Evolutionary conservation across 1,284 basidiomycete species (phyloP).

Genomic region (Ceratobasidium sp.): DNA sequence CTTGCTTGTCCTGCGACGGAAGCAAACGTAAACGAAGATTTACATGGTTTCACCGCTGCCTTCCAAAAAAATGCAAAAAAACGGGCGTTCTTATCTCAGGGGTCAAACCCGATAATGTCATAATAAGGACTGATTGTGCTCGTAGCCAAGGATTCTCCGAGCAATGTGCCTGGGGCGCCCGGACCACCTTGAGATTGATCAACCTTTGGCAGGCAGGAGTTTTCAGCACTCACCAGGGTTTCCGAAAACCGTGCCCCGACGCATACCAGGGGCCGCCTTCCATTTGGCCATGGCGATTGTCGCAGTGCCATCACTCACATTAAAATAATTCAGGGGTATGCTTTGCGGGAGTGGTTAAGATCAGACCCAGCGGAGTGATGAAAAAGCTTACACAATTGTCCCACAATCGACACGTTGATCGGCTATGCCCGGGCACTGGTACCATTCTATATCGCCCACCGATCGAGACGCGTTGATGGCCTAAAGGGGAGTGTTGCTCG

Average conservation of each 20-base stretch:
- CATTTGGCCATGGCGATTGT: slow-evolving; percentile 4
- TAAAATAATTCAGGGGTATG: slow-evolving; percentile 4
- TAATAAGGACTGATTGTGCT: not conserved
- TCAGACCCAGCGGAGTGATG: not conserved
- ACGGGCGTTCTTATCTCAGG: not conserved
- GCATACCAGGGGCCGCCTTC: slow-evolving; percentile 7
- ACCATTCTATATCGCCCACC: slow-evolving; percentile 8
- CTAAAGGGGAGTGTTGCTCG: not conserved
- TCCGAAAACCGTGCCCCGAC: too few relatives aligned
- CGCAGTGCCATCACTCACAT: not conserved
- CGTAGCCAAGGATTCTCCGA: not conserved
- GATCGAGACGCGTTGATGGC: slow-evolving; percentile 11
- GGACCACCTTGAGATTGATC: not conserved
- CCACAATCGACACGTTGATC: slow-evolving; percentile 5
- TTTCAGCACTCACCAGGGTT: slow-evolving; percentile 4
- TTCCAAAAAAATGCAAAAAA: not conserved
- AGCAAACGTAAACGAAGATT: not conserved
- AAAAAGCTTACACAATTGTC: not conserved
- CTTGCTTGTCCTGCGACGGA: not conserved
- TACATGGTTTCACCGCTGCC: slow-evolving; percentile 4
- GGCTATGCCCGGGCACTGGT: not conserved
- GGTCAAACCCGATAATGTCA: slow-evolving; percentile 25
- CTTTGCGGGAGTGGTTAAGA: not conserved
- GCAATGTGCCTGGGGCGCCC: not conserved
- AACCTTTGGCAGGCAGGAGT: not conserved